Conservation (phyloP, 2,329 filamentous ascomycete species). For the Colletotrichum zoysiae region DNA sequence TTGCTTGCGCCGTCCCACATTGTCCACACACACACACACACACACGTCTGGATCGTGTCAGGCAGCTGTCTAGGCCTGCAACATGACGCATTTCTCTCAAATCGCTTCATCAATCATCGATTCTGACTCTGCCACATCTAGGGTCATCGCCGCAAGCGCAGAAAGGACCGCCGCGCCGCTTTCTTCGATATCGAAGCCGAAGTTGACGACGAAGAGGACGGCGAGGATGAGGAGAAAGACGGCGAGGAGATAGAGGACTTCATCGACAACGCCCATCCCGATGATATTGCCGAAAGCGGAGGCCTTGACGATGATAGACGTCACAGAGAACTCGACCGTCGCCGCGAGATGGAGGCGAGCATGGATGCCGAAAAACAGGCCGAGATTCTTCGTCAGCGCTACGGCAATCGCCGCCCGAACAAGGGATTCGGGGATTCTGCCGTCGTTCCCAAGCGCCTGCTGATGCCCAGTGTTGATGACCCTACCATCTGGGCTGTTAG, state of each 20-base stretch:
- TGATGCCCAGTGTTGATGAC: conserved; percentile 94
- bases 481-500: conserved; percentile 95
- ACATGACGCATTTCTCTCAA: not conserved
- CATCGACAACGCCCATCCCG: conserved; percentile 89
- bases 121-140: conserved; percentile 45
- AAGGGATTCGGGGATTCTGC: conserved; percentile 76
- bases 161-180: conserved; percentile 79
- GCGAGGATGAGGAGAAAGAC: conserved; percentile 90
- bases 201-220: conserved; percentile 94
- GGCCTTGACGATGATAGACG: conserved; percentile 89
- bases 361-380: conserved; percentile 96
- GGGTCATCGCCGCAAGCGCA: conserved; percentile 84
- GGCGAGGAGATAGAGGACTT: conserved; percentile 86
- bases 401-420: conserved; percentile 80
- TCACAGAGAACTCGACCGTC: conserved; percentile 93
- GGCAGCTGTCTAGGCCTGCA: not conserved
- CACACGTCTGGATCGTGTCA: not conserved
- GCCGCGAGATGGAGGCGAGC: conserved; percentile 86
- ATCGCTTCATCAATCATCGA: not conserved
- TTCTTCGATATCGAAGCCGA: conserved; percentile 99
- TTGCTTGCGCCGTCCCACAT: not conserved
- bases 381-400: conserved; percentile 86
- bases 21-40: no score
- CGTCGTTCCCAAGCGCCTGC: conserved; percentile 84
- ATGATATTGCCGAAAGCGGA: conserved; percentile 85